Evolutionary conservation across 225 moss, liverwort and hornwort species (phyloP).

Genomic region (Pseudisothecium myosuroides): DNA sequence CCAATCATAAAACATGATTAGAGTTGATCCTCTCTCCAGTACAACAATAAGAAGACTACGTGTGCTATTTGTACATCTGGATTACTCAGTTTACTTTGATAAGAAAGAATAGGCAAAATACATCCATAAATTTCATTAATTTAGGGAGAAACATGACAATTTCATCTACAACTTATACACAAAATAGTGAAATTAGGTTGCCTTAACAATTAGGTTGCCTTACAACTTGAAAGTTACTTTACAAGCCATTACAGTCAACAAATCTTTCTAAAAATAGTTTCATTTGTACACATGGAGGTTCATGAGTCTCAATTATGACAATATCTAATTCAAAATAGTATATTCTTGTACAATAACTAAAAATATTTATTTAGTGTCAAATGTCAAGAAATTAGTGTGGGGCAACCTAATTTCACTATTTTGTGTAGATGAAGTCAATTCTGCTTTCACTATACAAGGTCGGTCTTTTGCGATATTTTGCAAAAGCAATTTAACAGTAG

Average conservation of each 20-base stretch:
- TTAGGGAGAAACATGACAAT: not conserved
- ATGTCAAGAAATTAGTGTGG: too few species aligned
- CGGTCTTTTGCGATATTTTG: not conserved
- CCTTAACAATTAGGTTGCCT: too few species aligned
- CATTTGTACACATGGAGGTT: too few species aligned
- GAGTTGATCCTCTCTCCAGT: not conserved
- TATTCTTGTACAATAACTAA: too few species aligned
- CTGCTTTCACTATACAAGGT: not conserved
- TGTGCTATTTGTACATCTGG: not conserved
- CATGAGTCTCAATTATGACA: too few species aligned
- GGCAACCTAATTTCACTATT: too few species aligned
- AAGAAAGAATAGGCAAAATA: not conserved
- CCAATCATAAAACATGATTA: not conserved
- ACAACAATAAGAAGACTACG: not conserved
- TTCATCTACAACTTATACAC: not conserved
- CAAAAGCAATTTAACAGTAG: not conserved
- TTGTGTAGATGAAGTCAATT: not conserved
- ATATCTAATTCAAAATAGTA: too few species aligned
- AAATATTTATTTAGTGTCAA: too few species aligned
- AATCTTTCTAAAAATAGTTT: too few species aligned
- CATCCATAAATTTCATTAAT: not conserved
- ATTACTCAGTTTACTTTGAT: not conserved
- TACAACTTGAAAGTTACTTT: too few species aligned
- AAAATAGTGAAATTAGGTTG: too few species aligned
- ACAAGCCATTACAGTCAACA: too few species aligned